phyloP scores from a whole-genome alignment of 2,329 filamentous ascomycete genomes.

The Pseudocercospora pini-densiflorae region DNA sequence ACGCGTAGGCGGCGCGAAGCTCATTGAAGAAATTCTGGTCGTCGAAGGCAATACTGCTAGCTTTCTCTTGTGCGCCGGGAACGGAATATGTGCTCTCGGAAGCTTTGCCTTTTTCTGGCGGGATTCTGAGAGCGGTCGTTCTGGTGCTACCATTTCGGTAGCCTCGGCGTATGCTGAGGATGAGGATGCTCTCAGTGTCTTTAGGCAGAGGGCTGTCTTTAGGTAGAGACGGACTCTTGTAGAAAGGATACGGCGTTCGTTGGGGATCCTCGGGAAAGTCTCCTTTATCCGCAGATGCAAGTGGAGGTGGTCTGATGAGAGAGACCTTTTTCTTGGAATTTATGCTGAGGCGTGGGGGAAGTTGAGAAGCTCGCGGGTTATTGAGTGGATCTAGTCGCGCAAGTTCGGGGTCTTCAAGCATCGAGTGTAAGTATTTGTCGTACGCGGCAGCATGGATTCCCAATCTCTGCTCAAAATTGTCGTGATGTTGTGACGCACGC shows the following conservation, averaged over 20 bases:
- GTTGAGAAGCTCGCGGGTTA: constrained; percentile 27
- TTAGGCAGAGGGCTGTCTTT: constrained; percentile 11
- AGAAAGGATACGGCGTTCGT: constrained; percentile 41
- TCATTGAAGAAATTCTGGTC: constrained; percentile 40
- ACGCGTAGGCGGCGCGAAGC: constrained; percentile 34
- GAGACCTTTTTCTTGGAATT: constrained; percentile 37
- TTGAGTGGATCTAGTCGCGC: constrained; percentile 26
- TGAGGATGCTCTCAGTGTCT: constrained; percentile 37
- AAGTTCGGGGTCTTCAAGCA: constrained; percentile 27
- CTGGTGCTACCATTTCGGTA: constrained; percentile 31
- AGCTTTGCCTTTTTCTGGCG: constrained; percentile 33
- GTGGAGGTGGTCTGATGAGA: constrained; percentile 41
- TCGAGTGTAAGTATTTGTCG: constrained; percentile 40
- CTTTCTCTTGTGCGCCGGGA: constrained; percentile 23
- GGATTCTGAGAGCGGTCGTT: constrained; percentile 37
- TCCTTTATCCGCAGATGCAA: constrained; percentile 30
- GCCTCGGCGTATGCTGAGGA: constrained; percentile 37
- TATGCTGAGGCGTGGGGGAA: constrained; percentile 30
- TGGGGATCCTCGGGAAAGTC: constrained; percentile 37
- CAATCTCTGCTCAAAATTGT: constrained; percentile 37
- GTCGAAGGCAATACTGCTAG: constrained; percentile 36
- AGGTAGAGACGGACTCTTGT: constrained; percentile 13
- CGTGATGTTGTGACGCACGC: constrained; percentile 19
- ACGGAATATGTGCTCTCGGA: background rate
- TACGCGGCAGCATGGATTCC: constrained; percentile 39